Base-by-base conservation (phyloP, 176 grass and related monocot species). In the Triticum urartu region DNA sequence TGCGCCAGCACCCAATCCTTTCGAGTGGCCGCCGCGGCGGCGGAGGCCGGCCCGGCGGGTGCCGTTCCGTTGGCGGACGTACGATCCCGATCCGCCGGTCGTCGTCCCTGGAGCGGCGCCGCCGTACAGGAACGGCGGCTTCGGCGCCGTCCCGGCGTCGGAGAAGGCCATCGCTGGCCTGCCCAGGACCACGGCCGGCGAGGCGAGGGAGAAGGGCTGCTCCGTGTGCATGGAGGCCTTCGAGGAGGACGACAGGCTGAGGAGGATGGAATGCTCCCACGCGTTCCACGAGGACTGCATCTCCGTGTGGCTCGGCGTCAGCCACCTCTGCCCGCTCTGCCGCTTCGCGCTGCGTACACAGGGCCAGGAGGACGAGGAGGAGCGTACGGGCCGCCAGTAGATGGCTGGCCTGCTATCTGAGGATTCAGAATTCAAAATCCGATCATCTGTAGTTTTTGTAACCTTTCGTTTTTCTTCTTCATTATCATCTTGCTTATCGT, bases 121-220 rank as follows among this genome's bases (percentile, higher is more conserved):
- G 38, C 38, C 70, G 11, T 45, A 45, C 39, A 25, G 38, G n/a
- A 73, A 73, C 70, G 11, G 11, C 39, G n/a, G 70, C 5, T 73
- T 73, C 39, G 39, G 70, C 39, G 4, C 70, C 7, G 39, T 73
- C n/a, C 70, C 39, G 70, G 70, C 39, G 39, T 73, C 39, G 38
- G 70, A 22, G 39, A 45, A 22, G 70, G 70, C 70, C 70, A 73
- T 73, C 36, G 21, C 21, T 0, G 70, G 0, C 1, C n/a, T 45
- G n/a, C 70, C 70, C 9, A 38, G 22, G 39, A 73, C 12, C 5
- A 73, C 71, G 71, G 40, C 11, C 70, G 39, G 39, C 11, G 70
- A 73, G 5, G 70, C n/a, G 12, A 74, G 71, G 71, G 71, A 74
- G 71, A 74, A 74, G 71, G 71, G 25, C n/a, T 74, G 71, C 6